Evolutionary conservation across 257 asterid genomes (phyloP), one percentile per base, ranked within the genome.

Genomic region (Primulina tabacum): DNA sequence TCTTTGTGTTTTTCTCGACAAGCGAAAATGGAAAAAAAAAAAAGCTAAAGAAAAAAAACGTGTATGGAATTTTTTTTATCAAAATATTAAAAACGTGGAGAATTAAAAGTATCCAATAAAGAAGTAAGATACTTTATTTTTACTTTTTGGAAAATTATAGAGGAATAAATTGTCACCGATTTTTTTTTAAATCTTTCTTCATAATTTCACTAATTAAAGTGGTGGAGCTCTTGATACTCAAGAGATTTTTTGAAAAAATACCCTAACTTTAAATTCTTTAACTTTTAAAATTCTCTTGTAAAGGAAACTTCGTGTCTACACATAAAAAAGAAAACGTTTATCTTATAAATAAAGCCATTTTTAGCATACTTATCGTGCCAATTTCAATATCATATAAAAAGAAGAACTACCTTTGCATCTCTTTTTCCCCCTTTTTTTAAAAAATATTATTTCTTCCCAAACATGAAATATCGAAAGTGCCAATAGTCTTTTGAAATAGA

Each of bases 231-330:
- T n/a, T 21, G 24, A 43, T 10, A 43, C 18, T 2, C 18, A 8
- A 35, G 18, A 43, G 18, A 43, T 43, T 12, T 12, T 4, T 21
- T 21, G 24, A 21, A 21, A 21, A 21, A 21, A 21, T 21, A 21
- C 24, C 24, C 24, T 21, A 21, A 21, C 55, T 11, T 11, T 14
- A 14, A 43, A 43, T 2, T 14, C 55, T 43, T n/a, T n/a, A 43
- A 43, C 55, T 11, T 11, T 14, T 14, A 43, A 14, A 43, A 43
- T 2, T 14, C 55, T 43, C 21, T 16, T 26, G 21, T 12, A 5
- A 70, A 60, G n/a, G 73, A 69, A 60, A 35, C 38, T 28, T 7
- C 59, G 34, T 35, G 43, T 18, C 40, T 7, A 38, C n/a, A 60
- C 43, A 26, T 60, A 60, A 30, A 69, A 69, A 38, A 12, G n/a